Conservation (phyloP, 371 early-diverging fungal species). For the Circinella umbellata region DNA sequence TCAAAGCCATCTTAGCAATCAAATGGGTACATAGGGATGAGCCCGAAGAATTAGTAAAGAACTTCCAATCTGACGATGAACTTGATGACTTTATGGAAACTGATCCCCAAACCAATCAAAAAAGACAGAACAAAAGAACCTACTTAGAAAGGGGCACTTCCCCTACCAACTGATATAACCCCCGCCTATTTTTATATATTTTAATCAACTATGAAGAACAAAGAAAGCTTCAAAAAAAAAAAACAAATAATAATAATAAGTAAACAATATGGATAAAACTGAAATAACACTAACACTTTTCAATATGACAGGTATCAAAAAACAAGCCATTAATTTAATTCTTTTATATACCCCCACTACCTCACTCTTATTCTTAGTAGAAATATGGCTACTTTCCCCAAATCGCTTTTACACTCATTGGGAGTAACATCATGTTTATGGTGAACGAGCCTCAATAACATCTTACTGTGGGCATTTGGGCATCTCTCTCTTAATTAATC, state of each 20-base stretch:
- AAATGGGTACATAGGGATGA: neutral
- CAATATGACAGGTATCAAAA: conserved; percentile 12
- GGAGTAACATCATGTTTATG: conserved; percentile 20
- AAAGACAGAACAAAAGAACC: too few species aligned
- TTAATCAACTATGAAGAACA: too few species aligned
- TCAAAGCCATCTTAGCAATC: neutral
- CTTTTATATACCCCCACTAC: neutral
- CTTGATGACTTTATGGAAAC: neutral
- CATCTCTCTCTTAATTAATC: conserved; percentile 13
- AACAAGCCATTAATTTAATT: conserved; percentile 12
- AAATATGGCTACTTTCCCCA: conserved; percentile 22
- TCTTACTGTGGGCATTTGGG: conserved; percentile 1
- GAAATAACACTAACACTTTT: conserved; percentile 1
- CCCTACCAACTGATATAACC: too few species aligned
- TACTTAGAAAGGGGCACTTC: too few species aligned
- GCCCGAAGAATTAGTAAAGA: too few species aligned
- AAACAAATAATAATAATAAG: neutral
- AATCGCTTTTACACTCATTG: conserved; percentile 13
- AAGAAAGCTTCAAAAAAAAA: neutral
- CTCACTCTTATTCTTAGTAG: conserved; percentile 19
- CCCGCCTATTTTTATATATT: too few species aligned
- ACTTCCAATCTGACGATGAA: neutral
- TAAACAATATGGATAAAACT: neutral
- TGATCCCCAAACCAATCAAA: too few species aligned
- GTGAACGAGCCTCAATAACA: neutral